A percentile compares a stretch with the other conserved stretches of the same genome.
These are phyloP conservation scores for Ruellia speciosa DNA, from an alignment of 305 asterid genomes.

Conservation along the genomic window DNA sequence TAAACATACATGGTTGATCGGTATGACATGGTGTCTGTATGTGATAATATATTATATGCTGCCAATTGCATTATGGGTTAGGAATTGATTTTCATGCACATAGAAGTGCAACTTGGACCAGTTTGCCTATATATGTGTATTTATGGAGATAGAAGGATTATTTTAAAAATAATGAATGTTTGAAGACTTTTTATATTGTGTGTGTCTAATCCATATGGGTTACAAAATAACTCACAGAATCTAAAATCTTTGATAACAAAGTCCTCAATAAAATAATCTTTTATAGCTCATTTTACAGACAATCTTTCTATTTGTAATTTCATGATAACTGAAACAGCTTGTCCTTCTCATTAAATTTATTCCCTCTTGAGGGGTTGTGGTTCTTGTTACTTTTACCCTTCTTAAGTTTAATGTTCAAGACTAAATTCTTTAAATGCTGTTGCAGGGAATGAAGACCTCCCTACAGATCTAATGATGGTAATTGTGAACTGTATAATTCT, in stretches of 20 bases:
- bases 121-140: no score
- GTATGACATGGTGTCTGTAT: no score
- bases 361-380: conserved; percentile 4
- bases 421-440: conserved; percentile 23
- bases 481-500: conserved; percentile 17
- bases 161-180: no score
- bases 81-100: no score
- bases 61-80: no score
- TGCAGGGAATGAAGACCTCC: conserved; percentile 89
- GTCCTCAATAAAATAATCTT: conserved; percentile 11
- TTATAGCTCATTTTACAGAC: conserved; percentile 2
- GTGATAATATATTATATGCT: no score
- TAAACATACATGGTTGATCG: no score
- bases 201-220: neutral
- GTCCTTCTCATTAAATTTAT: conserved; percentile 14
- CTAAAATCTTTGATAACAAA: neutral
- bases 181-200: neutral
- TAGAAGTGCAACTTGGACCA: no score
- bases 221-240: neutral
- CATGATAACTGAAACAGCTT: conserved; percentile 19
- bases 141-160: no score
- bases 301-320: conserved; percentile 6
- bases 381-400: conserved; percentile 21
- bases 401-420: conserved; percentile 13
- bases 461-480: conserved; percentile 65